A percentile compares a stretch with the other conserved stretches of the same genome.
Conservation (phyloP, 306 rosid genomes). For the Trifolium fragiferum region DNA sequence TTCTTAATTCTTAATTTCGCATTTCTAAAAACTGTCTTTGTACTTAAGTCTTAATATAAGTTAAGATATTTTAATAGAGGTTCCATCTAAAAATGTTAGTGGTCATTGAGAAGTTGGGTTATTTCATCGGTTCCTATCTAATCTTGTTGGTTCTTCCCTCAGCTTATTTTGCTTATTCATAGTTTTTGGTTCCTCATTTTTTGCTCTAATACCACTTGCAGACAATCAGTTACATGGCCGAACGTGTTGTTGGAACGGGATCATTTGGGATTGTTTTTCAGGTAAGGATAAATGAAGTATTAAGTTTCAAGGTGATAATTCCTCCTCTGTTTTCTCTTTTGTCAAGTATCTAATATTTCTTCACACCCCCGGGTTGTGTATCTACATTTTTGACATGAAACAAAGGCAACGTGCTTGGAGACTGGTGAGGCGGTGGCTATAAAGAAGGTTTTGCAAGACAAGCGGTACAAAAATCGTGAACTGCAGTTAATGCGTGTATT, state of each 20-base stretch:
- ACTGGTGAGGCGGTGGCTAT: conserved; percentile 87
- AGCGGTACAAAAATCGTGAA: conserved; percentile 90
- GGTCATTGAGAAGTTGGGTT: conserved; percentile 8
- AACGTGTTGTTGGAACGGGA: conserved; percentile 93
- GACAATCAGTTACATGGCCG: conserved; percentile 99
- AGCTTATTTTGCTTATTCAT: neutral
- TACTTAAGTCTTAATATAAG: neutral
- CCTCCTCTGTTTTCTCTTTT: conserved; percentile 13
- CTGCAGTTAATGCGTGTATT: conserved; percentile 92
- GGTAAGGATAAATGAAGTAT: conserved; percentile 56
- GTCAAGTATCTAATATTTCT: conserved; percentile 43
- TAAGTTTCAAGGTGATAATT: conserved; percentile 21
- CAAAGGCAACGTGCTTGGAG: conserved; percentile 93
- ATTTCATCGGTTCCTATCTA: conserved; percentile 20
- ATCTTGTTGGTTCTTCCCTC: neutral
- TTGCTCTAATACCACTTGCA: conserved; percentile 50
- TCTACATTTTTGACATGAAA: conserved; percentile 36
- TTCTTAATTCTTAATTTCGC: conserved; percentile 13
- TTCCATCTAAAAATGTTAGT: neutral
- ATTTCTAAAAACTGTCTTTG: neutral
- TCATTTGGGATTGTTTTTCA: conserved; percentile 95
- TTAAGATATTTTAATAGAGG: neutral
- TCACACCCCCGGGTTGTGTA: conserved; percentile 8
- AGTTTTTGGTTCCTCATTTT: neutral
- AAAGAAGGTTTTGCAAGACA: conserved; percentile 93